A percentile compares a stretch with the other conserved stretches of the same genome.
Conservation (phyloP, 83 land plant species). For the Picea abies region DNA sequence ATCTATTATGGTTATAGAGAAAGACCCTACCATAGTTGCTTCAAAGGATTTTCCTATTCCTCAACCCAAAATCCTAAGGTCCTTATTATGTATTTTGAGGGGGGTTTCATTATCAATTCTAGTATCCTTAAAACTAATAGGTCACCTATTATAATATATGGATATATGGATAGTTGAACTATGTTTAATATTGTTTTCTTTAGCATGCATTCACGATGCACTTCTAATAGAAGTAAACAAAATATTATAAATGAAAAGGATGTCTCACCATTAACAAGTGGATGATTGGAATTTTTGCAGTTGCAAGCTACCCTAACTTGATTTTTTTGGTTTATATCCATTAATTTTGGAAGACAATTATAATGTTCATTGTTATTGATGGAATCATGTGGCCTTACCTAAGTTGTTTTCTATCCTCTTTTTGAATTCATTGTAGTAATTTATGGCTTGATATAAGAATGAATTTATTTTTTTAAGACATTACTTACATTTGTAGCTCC, state of each 20-base stretch:
- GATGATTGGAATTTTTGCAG: neutral
- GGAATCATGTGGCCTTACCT: neutral
- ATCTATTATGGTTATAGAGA: too few relatives aligned
- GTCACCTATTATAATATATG: neutral
- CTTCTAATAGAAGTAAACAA: neutral
- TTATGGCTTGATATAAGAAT: neutral
- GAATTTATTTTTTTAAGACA: neutral
- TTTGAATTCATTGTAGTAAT: neutral
- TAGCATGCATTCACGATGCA: neutral
- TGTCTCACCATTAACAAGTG: neutral
- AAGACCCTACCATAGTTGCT: too few relatives aligned
- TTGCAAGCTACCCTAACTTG: neutral
- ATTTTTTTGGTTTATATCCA: neutral
- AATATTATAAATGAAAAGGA: neutral
- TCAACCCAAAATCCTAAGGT: too few relatives aligned
- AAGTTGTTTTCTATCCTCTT: neutral
- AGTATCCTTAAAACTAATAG: neutral
- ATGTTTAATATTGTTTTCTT: neutral
- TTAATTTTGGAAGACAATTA: conserved; percentile 3
- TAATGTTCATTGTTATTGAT: neutral
- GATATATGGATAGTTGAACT: neutral
- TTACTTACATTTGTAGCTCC: neutral
- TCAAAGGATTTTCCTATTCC: too few relatives aligned
- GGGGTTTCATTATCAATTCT: conserved; percentile 5
- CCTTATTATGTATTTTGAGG: conserved; percentile 45